Percentiles rank a stretch among this genome's conserved stretches.
Evolutionary conservation across 2,329 filamentous ascomycete genomes (phyloP).

Genomic region (Aspergillus quadrilineatus): DNA sequence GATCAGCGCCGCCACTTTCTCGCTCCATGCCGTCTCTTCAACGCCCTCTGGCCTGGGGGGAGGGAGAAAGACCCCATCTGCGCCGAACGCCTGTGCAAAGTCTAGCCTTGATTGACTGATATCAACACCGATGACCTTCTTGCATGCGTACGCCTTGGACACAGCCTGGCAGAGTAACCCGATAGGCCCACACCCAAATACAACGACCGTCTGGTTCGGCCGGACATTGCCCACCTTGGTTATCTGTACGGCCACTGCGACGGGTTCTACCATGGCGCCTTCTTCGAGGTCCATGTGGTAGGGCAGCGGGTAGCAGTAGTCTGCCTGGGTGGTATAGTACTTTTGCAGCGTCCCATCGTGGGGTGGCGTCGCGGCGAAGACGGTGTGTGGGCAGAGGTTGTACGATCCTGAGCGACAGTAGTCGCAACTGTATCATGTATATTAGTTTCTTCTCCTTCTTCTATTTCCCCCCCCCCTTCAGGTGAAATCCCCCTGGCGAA

Average conservation of each 20-base stretch:
- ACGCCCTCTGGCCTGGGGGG: constrained; percentile 19
- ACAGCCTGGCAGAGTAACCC: constrained; percentile 50
- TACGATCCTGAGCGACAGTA: constrained; percentile 5
- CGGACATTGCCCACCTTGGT: constrained; percentile 43
- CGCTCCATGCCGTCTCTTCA: constrained; percentile 41
- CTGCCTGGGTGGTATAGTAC: constrained; percentile 49
- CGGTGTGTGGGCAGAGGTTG: constrained; percentile 42
- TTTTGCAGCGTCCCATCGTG: constrained; percentile 52
- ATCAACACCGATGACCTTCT: constrained; percentile 50
- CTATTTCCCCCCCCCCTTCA: not conserved
- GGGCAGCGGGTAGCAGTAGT: constrained; percentile 51
- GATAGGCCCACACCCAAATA: constrained; percentile 54
- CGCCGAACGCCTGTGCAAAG: constrained; percentile 48
- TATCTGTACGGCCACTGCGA: constrained; percentile 53
- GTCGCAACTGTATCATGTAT: not conserved
- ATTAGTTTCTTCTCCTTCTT: not conserved
- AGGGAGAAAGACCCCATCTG: constrained; percentile 46
- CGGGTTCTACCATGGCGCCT: constrained; percentile 54
- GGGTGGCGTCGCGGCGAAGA: constrained; percentile 44
- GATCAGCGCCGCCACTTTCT: constrained; percentile 33
- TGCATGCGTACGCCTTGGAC: constrained; percentile 47
- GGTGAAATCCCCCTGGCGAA: no score
- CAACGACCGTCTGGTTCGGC: constrained; percentile 45
- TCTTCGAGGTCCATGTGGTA: constrained; percentile 50
- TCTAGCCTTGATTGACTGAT: constrained; percentile 43